These are phyloP conservation scores for Candida nitratophila DNA, from an alignment of 805 yeast genomes.

Conservation along the genomic window DNA sequence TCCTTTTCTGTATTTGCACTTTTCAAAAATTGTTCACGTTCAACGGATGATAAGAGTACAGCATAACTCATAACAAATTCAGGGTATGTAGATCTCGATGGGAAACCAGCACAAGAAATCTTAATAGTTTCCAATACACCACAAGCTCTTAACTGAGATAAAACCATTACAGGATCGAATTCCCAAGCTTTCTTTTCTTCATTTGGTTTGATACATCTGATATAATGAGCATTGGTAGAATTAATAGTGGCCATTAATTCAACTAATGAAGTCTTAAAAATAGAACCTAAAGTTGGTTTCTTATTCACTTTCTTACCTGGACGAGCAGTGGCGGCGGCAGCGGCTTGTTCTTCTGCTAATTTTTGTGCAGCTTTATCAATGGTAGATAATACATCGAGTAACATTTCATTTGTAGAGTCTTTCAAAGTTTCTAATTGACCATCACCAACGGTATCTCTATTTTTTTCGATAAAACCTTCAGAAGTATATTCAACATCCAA, in stretches of 20 bases:
- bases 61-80: conserved; percentile 90
- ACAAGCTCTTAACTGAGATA: conserved; percentile 93
- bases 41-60: conserved; percentile 64
- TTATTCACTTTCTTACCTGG: conserved; percentile 39
- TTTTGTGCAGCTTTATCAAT: conserved; percentile 52
- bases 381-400: conserved; percentile 56
- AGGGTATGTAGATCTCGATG: conserved; percentile 90
- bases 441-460: conserved; percentile 95
- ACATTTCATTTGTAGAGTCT: conserved; percentile 57
- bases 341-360: conserved; percentile 28
- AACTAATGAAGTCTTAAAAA: conserved; percentile 85
- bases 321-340: conserved; percentile 22
- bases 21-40: conserved; percentile 57
- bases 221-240: conserved; percentile 93
- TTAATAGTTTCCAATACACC: conserved; percentile 97
- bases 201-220: conserved; percentile 95
- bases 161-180: conserved; percentile 90
- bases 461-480: conserved; percentile 94
- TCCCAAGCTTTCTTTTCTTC: conserved; percentile 94
- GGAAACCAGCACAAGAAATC: conserved; percentile 97
- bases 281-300: conserved; percentile 92
- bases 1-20: conserved; percentile 46
- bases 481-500: conserved; percentile 86
- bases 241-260: conserved; percentile 90
- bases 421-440: conserved; percentile 85